Conservation (phyloP, 495 filamentous ascomycete species). For the Xylaria cubensis region DNA sequence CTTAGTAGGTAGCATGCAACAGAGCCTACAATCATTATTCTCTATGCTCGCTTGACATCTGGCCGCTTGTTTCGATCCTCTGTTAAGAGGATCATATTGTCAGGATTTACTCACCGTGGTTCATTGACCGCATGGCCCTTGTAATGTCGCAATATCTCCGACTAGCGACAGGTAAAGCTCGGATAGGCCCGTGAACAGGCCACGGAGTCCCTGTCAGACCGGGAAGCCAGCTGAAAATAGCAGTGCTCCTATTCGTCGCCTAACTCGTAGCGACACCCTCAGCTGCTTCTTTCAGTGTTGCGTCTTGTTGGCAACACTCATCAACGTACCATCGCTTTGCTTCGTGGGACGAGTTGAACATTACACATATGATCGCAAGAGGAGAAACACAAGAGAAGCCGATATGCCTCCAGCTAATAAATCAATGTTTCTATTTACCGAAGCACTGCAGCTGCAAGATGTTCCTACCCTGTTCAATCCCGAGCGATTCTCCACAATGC, state of each 20-base stretch:
- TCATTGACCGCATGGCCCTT: constrained; percentile 1
- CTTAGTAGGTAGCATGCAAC: not conserved
- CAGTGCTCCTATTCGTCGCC: constrained; percentile 27
- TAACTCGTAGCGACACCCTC: constrained; percentile 17
- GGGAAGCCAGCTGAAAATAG: constrained; percentile 28
- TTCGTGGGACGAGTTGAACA: constrained; percentile 9
- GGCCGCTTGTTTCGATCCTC: not conserved
- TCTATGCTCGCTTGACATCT: not conserved
- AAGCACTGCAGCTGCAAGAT: not conserved
- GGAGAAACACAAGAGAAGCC: not conserved
- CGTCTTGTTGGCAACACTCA: constrained; percentile 15
- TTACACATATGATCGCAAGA: constrained; percentile 4
- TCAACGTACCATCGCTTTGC: constrained; percentile 1
- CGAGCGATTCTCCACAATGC: not conserved
- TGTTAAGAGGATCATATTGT: not conserved
- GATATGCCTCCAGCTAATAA: not conserved
- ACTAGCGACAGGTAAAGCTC: constrained; percentile 9
- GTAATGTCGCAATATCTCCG: constrained; percentile 11
- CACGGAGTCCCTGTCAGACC: constrained; percentile 13
- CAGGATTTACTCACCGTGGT: not conserved
- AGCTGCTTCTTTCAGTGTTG: constrained; percentile 22
- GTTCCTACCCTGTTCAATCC: not conserved
- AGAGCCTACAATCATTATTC: not conserved
- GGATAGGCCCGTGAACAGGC: constrained; percentile 20
- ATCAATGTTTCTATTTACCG: not conserved